These are phyloP conservation scores for Aspergillus alliaceus DNA, from an alignment of 2,329 filamentous ascomycete genomes.

Conservation along the genomic window DNA sequence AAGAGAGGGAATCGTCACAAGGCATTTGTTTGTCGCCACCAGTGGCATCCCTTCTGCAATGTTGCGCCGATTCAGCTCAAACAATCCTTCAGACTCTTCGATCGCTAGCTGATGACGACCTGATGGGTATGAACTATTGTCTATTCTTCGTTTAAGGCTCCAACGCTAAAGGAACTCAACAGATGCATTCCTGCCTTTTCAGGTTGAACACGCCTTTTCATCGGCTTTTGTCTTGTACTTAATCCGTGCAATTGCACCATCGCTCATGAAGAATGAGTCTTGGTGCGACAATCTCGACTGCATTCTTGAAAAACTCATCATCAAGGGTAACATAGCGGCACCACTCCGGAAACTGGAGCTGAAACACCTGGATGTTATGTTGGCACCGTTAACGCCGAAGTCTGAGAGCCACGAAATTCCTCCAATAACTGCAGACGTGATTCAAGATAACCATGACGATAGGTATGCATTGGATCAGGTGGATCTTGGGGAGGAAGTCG, in stretches of 20 bases:
- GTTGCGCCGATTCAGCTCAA: conserved; percentile 25
- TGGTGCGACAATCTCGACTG: conserved; percentile 40
- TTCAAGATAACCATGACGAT: neutral
- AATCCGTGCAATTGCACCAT: conserved; percentile 32
- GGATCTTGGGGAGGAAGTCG: conserved; percentile 18
- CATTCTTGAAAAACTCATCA: conserved; percentile 40
- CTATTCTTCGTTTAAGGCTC: neutral
- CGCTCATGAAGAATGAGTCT: conserved; percentile 33
- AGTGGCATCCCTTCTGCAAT: conserved; percentile 25
- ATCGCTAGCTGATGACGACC: neutral
- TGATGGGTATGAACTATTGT: neutral
- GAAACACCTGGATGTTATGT: neutral
- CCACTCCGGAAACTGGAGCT: conserved; percentile 40
- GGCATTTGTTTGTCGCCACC: conserved; percentile 12
- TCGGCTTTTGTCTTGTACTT: conserved; percentile 44
- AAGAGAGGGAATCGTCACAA: conserved; percentile 17
- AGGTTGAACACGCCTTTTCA: conserved; percentile 45
- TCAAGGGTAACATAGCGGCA: conserved; percentile 40
- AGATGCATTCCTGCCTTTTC: conserved; percentile 43
- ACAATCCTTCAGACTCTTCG: conserved; percentile 27
- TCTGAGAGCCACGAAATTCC: conserved; percentile 8
- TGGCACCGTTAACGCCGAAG: conserved; percentile 35
- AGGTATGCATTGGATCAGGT: neutral
- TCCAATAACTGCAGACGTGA: neutral
- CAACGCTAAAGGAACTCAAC: neutral